phyloP scores from a whole-genome alignment of 2,329 filamentous ascomycete genomes.

The Aspergillus glaucus region DNA sequence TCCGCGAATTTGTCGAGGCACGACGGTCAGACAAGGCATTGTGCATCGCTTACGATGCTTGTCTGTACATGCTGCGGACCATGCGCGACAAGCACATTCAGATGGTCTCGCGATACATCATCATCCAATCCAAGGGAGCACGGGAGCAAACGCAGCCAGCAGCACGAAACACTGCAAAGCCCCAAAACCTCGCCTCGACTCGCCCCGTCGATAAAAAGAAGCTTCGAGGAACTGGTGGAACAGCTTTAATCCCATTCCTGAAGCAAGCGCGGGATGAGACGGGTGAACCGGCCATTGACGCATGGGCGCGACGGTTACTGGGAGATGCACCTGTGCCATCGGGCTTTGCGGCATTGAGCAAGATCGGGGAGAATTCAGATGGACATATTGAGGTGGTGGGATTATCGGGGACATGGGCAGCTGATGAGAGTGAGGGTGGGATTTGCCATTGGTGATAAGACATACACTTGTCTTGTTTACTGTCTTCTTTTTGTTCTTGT shows the following conservation, averaged over 20 bases:
- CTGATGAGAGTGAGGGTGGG: conserved; percentile 70
- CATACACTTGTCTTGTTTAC: not conserved
- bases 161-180: conserved; percentile 45
- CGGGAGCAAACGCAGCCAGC: conserved; percentile 45
- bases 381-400: conserved; percentile 58
- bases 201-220: conserved; percentile 47
- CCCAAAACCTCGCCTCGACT: conserved; percentile 50
- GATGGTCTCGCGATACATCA: conserved; percentile 93
- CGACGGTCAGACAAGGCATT: conserved; percentile 59
- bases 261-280: conserved; percentile 97
- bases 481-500: not conserved
- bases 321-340: conserved; percentile 43
- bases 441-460: conserved; percentile 48
- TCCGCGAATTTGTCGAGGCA: conserved; percentile 70
- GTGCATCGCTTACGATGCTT: conserved; percentile 80
- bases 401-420: conserved; percentile 79
- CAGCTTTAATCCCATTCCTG: conserved; percentile 86
- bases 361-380: conserved; percentile 48
- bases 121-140: conserved; percentile 74
- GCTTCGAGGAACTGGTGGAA: conserved; percentile 85
- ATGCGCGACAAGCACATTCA: conserved; percentile 93
- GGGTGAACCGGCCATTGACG: conserved; percentile 76
- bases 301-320: conserved; percentile 55
- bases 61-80: conserved; percentile 68
- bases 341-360: conserved; percentile 42